Percentiles rank a stretch among this genome's conserved stretches.
Evolutionary conservation across 2,329 filamentous ascomycete genomes (phyloP).

Genomic region (Endoconidiophora polonica): DNA sequence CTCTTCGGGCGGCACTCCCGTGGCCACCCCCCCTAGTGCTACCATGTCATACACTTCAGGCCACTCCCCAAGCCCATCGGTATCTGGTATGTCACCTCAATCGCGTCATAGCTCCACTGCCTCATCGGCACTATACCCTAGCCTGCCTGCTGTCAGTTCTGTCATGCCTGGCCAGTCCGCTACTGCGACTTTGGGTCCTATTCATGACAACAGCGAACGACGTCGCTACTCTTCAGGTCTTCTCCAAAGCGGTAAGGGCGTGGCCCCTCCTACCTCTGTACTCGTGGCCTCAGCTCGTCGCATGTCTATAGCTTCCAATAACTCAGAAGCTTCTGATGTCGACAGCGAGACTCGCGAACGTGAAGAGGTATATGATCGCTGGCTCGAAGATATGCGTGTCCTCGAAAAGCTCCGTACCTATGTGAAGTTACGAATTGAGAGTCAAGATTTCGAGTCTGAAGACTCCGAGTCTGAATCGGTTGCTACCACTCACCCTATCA

Average conservation of each 20-base stretch:
- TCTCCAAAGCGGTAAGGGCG: constrained; percentile 40
- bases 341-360: constrained; percentile 36
- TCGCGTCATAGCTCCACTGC: constrained; percentile 43
- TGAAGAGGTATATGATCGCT: constrained; percentile 46
- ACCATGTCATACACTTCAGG: constrained; percentile 62
- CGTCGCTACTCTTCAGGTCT: constrained; percentile 51
- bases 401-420: constrained; percentile 45
- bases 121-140: constrained; percentile 56
- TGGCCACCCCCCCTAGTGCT: constrained; percentile 60
- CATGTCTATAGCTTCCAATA: constrained; percentile 28
- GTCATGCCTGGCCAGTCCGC: constrained; percentile 53
- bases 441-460: constrained; percentile 33
- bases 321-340: constrained; percentile 34
- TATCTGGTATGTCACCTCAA: constrained; percentile 49
- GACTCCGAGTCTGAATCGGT: constrained; percentile 16
- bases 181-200: constrained; percentile 54
- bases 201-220: constrained; percentile 45
- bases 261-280: constrained; percentile 17
- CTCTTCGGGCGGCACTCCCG: constrained; percentile 53
- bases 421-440: constrained; percentile 39
- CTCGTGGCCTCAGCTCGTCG: constrained; percentile 18
- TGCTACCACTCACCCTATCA: background rate
- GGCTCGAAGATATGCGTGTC: constrained; percentile 49
- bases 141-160: constrained; percentile 47
- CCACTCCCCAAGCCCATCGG: constrained; percentile 59